phyloP scores from a whole-genome alignment of 345 rosid species.

The Pelargonium nanum region DNA sequence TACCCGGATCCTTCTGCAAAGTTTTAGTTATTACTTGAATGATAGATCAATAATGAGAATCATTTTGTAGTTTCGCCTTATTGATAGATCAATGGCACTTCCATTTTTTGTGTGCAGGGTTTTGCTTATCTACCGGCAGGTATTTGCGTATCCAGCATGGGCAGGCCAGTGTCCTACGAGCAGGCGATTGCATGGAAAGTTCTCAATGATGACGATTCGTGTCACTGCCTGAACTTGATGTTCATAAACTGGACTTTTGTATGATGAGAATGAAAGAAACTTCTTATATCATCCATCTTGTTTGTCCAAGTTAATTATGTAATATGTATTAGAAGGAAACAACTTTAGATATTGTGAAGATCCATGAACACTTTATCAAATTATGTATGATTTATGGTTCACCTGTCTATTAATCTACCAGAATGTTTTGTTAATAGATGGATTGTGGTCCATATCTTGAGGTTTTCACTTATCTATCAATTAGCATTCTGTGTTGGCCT shows the following conservation, averaged over 20 bases:
- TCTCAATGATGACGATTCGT: slow-evolving; percentile 52
- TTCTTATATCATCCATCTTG: no score
- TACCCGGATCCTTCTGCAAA: neutral
- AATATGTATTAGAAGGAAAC: no score
- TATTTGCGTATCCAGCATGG: slow-evolving; percentile 81
- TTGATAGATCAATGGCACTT: neutral
- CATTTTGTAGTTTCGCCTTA: no score
- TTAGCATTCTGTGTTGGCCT: no score
- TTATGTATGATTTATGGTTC: neutral
- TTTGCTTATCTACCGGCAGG: slow-evolving; percentile 66
- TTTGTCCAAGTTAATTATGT: no score
- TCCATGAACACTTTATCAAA: neutral
- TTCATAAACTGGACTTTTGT: slow-evolving; percentile 82
- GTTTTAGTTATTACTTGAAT: no score
- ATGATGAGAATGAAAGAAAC: slow-evolving; percentile 22
- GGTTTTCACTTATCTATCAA: no score
- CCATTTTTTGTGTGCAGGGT: slow-evolving; percentile 40
- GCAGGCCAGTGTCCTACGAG: slow-evolving; percentile 71
- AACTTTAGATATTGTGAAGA: no score
- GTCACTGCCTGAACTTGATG: slow-evolving; percentile 81
- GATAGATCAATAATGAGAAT: no score
- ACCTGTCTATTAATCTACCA: neutral
- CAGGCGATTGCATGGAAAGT: slow-evolving; percentile 87
- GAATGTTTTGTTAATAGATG: neutral
- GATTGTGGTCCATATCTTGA: no score